Evolutionary conservation across 768 basidiomycete species (phyloP).

Genomic region (Leccinum ochraceum): DNA sequence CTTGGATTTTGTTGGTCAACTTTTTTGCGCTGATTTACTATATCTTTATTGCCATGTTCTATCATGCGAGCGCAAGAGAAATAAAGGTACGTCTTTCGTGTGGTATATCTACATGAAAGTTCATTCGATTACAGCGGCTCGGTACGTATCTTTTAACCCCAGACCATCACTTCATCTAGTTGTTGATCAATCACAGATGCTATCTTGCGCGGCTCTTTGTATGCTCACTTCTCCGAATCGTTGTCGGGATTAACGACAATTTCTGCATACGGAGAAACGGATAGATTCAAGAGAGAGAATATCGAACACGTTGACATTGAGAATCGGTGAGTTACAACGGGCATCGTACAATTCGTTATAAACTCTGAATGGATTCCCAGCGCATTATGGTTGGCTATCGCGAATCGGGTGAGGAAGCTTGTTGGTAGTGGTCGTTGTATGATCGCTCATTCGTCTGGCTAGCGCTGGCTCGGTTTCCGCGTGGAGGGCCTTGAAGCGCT

Average conservation of each 20-base stretch:
- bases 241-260: slow-evolving; percentile 86
- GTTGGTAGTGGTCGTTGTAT: neutral
- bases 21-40: slow-evolving; percentile 60
- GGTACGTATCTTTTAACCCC: slow-evolving; percentile 35
- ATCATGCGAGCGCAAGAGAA: slow-evolving; percentile 83
- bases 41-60: slow-evolving; percentile 74
- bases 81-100: slow-evolving; percentile 56
- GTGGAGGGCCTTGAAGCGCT: slow-evolving; percentile 80
- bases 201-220: slow-evolving; percentile 81
- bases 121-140: slow-evolving; percentile 45
- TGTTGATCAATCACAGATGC: slow-evolving; percentile 51
- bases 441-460: slow-evolving; percentile 1
- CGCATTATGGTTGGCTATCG: slow-evolving; percentile 85
- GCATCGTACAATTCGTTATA: neutral
- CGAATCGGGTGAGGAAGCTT: slow-evolving; percentile 60
- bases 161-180: neutral
- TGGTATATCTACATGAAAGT: slow-evolving; percentile 1
- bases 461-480: slow-evolving; percentile 87
- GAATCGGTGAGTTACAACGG: slow-evolving; percentile 54
- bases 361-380: slow-evolving; percentile 27
- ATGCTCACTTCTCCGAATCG: slow-evolving; percentile 92
- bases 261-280: slow-evolving; percentile 79
- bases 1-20: slow-evolving; percentile 84
- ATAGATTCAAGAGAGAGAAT: slow-evolving; percentile 78
- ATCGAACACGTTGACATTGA: slow-evolving; percentile 77